Percentiles rank a stretch among this genome's conserved stretches.
These are phyloP conservation scores for Suhomyces canberraensis DNA, from an alignment of 805 yeast species.

Conservation along the genomic window DNA sequence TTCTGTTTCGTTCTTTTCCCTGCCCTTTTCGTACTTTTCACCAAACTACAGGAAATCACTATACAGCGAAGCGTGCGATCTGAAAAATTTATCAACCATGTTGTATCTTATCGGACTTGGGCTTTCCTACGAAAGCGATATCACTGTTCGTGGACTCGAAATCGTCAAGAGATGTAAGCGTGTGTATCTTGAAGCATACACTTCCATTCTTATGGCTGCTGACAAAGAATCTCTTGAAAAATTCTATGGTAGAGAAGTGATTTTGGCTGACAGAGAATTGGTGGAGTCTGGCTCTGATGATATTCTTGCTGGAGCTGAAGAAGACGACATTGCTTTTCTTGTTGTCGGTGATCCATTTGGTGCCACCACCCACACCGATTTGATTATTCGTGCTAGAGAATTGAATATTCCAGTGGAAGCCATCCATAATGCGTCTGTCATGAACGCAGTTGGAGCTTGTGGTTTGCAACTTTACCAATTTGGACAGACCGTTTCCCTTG, in stretches of 20 bases:
- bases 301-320: slow-evolving; percentile 72
- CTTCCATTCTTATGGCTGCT: slow-evolving; percentile 94
- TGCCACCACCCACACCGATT: slow-evolving; percentile 96
- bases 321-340: slow-evolving; percentile 84
- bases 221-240: slow-evolving; percentile 68
- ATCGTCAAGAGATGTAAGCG: slow-evolving; percentile 78
- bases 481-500: slow-evolving; percentile 96
- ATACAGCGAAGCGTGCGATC: no score
- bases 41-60: no score
- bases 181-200: slow-evolving; percentile 93
- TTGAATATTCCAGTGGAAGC: slow-evolving; percentile 72
- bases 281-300: slow-evolving; percentile 88
- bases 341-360: slow-evolving; percentile 99
- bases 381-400: slow-evolving; percentile 88
- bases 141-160: slow-evolving; percentile 91
- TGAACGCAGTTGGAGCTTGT: slow-evolving; percentile 98
- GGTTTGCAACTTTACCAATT: slow-evolving; percentile 92
- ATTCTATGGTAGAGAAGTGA: slow-evolving; percentile 81
- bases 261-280: slow-evolving; percentile 89
- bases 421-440: slow-evolving; percentile 92
- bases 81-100: slow-evolving; percentile 44
- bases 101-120: slow-evolving; percentile 90
- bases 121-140: slow-evolving; percentile 81
- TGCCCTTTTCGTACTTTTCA: no score
- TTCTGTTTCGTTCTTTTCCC: no score